Evolutionary conservation across 148 eudicot genomes (phyloP).

Genomic region (Diospyros kaki): DNA sequence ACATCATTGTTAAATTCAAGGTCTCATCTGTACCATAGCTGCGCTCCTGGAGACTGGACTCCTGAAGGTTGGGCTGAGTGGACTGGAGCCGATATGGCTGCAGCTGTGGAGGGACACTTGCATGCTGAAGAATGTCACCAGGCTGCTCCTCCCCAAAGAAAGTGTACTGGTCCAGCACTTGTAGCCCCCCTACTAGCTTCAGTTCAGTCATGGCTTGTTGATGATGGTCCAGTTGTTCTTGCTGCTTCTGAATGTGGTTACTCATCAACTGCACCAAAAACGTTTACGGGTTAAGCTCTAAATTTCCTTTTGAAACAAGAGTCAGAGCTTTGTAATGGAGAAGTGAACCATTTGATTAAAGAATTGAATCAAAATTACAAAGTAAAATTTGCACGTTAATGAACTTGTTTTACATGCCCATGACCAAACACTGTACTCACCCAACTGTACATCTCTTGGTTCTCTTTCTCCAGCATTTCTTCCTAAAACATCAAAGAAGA

Average conservation of each 20-base stretch:
- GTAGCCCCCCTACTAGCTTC: slow-evolving; percentile 24
- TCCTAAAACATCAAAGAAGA: slow-evolving; percentile 6
- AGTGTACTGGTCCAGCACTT: slow-evolving; percentile 24
- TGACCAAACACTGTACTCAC: slow-evolving; percentile 10
- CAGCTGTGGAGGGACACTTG: slow-evolving; percentile 16
- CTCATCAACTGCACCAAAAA: slow-evolving; percentile 23
- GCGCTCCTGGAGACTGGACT: slow-evolving; percentile 1
- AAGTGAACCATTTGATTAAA: neutral
- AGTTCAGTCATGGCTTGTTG: slow-evolving; percentile 33
- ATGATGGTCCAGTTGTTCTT: slow-evolving; percentile 21
- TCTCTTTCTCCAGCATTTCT: slow-evolving; percentile 23
- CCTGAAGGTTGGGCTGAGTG: slow-evolving; percentile 41
- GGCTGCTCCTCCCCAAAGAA: slow-evolving; percentile 23
- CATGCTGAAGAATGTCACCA: slow-evolving; percentile 12
- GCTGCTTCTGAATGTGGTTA: slow-evolving; percentile 29
- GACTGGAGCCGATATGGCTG: slow-evolving; percentile 29
- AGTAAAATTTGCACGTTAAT: too few species aligned
- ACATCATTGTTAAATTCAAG: neutral
- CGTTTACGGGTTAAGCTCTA: neutral
- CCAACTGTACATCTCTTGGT: slow-evolving; percentile 20
- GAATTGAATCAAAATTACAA: neutral
- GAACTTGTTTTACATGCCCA: neutral
- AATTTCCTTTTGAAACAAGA: neutral
- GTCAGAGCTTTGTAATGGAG: neutral
- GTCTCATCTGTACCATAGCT: slow-evolving; percentile 4